A percentile compares a stretch with the other conserved stretches of the same genome.
phyloP scores from a whole-genome alignment of 192 early-diverging fungal genomes.

The Phycomyces nitens region DNA sequence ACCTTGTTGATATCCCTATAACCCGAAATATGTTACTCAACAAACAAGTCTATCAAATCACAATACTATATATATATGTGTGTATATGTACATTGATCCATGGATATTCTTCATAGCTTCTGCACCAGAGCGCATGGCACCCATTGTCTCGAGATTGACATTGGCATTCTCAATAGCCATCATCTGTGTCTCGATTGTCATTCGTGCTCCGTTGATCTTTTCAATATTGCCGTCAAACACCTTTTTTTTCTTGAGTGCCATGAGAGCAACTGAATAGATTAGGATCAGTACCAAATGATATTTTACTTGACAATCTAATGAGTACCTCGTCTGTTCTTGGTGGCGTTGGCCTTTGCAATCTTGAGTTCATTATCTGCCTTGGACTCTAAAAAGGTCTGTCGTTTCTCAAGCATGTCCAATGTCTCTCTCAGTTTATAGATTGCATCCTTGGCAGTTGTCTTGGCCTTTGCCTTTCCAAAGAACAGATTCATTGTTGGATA shows the following conservation, averaged over 20 bases:
- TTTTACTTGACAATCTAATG: conserved; percentile 2
- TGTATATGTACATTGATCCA: conserved; percentile 66
- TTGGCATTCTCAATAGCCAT: conserved; percentile 96
- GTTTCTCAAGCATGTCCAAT: conserved; percentile 92
- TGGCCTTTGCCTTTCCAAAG: conserved; percentile 57
- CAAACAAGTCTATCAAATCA: neutral
- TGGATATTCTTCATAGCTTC: conserved; percentile 94
- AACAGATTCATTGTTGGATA: conserved; percentile 76
- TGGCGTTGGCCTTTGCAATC: conserved; percentile 83
- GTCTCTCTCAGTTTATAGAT: conserved; percentile 90
- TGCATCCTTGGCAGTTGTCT: conserved; percentile 87
- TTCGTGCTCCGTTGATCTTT: conserved; percentile 80
- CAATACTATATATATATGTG: no score
- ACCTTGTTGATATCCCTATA: conserved; percentile 88
- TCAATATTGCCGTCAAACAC: conserved; percentile 80
- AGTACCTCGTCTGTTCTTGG: conserved; percentile 88
- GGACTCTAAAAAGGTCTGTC: conserved; percentile 79
- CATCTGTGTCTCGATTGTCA: conserved; percentile 92
- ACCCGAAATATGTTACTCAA: neutral
- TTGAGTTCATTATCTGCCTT: conserved; percentile 86
- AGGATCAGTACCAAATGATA: neutral
- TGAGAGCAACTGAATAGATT: conserved; percentile 55
- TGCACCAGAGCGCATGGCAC: conserved; percentile 89
- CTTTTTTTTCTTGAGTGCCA: conserved; percentile 95
- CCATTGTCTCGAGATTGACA: conserved; percentile 92